Conservation (phyloP, 176 grass and related monocot species). For the Musa itinerans region DNA sequence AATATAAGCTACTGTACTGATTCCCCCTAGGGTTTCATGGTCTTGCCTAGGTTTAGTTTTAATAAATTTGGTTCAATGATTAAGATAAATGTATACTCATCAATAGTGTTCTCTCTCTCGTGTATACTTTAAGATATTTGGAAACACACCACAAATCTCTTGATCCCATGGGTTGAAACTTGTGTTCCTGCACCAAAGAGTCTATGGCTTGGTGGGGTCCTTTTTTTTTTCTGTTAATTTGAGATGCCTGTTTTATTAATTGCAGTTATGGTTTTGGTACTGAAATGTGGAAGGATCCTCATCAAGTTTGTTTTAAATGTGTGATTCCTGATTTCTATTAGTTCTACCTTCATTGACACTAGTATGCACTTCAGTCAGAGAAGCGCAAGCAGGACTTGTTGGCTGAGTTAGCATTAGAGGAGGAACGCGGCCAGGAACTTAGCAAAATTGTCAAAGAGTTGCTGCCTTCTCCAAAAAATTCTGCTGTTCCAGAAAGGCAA, state of each 20-base stretch:
- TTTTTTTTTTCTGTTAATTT: not conserved
- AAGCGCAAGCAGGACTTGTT: conserved; percentile 82
- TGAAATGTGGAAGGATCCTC: too few species aligned
- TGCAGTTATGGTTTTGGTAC: not conserved
- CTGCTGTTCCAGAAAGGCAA: conserved; percentile 43
- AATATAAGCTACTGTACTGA: too few species aligned
- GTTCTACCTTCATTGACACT: not conserved
- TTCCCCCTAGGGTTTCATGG: too few species aligned
- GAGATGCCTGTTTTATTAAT: not conserved
- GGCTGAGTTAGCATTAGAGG: conserved; percentile 68
- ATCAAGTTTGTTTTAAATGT: too few species aligned
- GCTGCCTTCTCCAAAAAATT: conserved; percentile 53
- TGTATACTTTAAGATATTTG: not conserved
- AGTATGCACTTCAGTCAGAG: conserved; percentile 52
- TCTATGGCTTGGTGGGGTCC: too few species aligned
- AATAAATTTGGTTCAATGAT: too few species aligned
- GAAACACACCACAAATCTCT: too few species aligned
- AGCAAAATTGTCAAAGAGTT: conserved; percentile 88
- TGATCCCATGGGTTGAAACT: too few species aligned
- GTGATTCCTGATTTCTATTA: not conserved
- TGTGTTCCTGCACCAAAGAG: too few species aligned
- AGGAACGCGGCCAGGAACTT: conserved; percentile 75
- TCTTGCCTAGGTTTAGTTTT: too few species aligned
- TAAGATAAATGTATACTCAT: not conserved
- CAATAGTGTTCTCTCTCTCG: not conserved